Evolutionary conservation across 345 rosid species (phyloP), one percentile per base, ranked within the genome.

Genomic region (Lagerstroemia speciosa): DNA sequence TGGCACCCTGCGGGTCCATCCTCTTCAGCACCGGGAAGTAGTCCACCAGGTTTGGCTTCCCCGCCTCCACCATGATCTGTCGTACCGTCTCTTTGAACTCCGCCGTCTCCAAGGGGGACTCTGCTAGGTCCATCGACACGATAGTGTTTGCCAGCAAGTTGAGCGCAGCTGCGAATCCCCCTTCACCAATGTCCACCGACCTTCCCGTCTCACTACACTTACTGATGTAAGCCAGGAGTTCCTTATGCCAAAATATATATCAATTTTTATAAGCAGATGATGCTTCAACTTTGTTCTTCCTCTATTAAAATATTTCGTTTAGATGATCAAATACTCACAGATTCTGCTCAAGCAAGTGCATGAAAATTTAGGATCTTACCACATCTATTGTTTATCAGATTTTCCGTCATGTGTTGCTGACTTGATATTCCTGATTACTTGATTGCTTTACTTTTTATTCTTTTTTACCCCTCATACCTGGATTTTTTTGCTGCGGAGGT

Each of bases 1-100:
- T 32, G 32, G 69, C 69, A 29, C 83, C 81, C 70, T 86, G 86
- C 9, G 75, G 80, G 29, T 84, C 92, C 66, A 87, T 20, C 68
- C 38, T 73, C 68, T 76, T 36, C 0, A 85, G 65, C 19, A 78
- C 1, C 3, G 87, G 89, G 53, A 83, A 87, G 66, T 40, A 85
- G 58, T 87, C 85, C 1, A 78, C 72, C 58, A 74, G 12, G 30
- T 85, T 83, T 11, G 80, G 81, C 36, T 76, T 79, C 48, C 86
- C 92, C 0, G 62, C 57, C 52, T 75, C 78, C 27, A 64, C 76
- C 87, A 80, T 67, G 45, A 82, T 58, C n/a, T 71, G 61, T 73
- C 36, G 43, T 12, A 78, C 80, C 2, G 43, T n/a, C 72, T 78
- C 74, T 65, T 72, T 81, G 74, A 86, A 83, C 60, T 73, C 5